Evolutionary conservation across 495 filamentous ascomycete species (phyloP).

Genomic region (Talaromyces nanjingensis): DNA sequence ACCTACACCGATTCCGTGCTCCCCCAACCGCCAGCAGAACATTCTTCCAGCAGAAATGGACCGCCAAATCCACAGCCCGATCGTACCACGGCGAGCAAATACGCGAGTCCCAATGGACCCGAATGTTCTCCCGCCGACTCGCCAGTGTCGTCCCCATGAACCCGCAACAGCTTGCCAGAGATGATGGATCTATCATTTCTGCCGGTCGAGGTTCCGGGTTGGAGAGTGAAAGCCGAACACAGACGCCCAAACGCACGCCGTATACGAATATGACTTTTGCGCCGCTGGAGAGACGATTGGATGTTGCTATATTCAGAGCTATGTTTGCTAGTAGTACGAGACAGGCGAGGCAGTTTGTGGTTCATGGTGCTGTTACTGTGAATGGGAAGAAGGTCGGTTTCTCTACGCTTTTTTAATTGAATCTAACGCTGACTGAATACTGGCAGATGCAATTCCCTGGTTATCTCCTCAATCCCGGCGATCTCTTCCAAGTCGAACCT

Average conservation of each 20-base stretch:
- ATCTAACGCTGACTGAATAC: background rate
- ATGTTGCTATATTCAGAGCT: constrained; percentile 85
- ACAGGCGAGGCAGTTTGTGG: constrained; percentile 89
- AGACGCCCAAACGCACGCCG: constrained; percentile 45
- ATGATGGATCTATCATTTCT: constrained; percentile 75
- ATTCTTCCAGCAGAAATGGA: constrained; percentile 98
- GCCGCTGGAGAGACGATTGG: constrained; percentile 81
- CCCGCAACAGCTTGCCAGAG: constrained; percentile 59
- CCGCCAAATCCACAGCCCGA: constrained; percentile 71
- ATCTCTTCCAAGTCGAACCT: constrained; percentile 92
- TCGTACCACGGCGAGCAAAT: constrained; percentile 93
- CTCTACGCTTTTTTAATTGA: background rate
- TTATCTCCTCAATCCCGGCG: constrained; percentile 94
- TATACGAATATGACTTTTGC: constrained; percentile 92
- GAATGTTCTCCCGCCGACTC: constrained; percentile 77
- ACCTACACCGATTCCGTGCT: constrained; percentile 51
- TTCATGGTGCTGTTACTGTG: constrained; percentile 88
- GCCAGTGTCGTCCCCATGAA: constrained; percentile 82
- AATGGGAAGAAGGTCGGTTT: constrained; percentile 83
- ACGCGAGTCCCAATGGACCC: constrained; percentile 80
- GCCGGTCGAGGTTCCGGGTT: constrained; percentile 74
- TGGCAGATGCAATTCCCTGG: constrained; percentile 81
- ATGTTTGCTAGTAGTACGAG: constrained; percentile 91
- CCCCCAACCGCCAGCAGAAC: constrained; percentile 43
- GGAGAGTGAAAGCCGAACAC: constrained; percentile 17